These are phyloP conservation scores for Ophiostoma sp. DNA, from an alignment of 2,329 filamentous ascomycete species.

Conservation along the genomic window DNA sequence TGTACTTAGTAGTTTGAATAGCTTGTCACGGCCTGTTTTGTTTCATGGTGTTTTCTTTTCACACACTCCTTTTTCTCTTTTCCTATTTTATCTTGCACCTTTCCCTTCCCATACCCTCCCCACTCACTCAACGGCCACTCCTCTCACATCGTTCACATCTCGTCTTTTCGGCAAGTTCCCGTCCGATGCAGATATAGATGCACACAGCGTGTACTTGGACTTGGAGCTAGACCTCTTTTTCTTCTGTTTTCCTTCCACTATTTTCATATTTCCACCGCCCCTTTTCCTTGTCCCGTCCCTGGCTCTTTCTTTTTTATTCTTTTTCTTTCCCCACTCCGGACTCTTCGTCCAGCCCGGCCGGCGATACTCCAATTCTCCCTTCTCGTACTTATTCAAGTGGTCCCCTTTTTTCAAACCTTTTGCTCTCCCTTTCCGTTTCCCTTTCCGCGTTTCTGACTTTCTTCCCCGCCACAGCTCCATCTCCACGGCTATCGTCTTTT, in stretches of 20 bases:
- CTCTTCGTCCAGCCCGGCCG: constrained; percentile 1
- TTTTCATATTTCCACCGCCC: background rate
- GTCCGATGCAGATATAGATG: constrained; percentile 3
- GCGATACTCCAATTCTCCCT: background rate
- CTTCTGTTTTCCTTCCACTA: background rate
- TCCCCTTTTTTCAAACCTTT: background rate
- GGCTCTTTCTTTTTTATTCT: background rate
- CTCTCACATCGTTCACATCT: background rate
- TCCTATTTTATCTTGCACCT: background rate
- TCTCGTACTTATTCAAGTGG: constrained; percentile 6
- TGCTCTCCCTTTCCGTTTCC: background rate
- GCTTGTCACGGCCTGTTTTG: background rate
- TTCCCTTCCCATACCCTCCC: background rate
- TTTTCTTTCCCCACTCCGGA: background rate
- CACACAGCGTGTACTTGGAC: background rate
- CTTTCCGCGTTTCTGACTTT: background rate
- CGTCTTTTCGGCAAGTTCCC: constrained; percentile 4
- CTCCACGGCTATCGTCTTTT: background rate
- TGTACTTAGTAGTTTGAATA: background rate
- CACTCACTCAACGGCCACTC: too few species aligned
- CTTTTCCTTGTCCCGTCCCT: background rate
- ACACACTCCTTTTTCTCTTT: background rate
- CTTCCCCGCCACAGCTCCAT: background rate
- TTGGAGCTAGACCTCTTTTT: background rate
- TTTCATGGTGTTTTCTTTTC: background rate